A percentile compares a stretch with the other conserved stretches of the same genome.
Conservation (phyloP, 2,329 filamentous ascomycete species). For the Colletotrichum acutatum region DNA sequence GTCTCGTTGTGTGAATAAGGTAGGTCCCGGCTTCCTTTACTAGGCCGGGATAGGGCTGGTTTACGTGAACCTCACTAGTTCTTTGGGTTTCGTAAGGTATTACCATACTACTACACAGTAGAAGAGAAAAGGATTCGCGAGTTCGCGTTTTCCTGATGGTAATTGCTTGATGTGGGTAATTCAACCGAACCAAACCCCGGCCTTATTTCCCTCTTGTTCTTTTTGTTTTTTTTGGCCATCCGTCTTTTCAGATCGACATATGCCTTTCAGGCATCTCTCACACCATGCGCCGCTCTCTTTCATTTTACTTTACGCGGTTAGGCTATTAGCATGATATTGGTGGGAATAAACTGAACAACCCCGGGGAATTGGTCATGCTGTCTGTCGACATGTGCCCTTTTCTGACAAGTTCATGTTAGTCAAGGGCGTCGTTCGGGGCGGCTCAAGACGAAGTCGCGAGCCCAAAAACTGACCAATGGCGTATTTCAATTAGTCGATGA, state of each 20-base stretch:
- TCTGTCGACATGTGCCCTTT: background rate
- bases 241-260: background rate
- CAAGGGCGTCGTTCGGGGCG: background rate
- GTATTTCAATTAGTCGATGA: slow-evolving; percentile 30
- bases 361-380: background rate
- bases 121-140: background rate
- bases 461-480: slow-evolving; percentile 10
- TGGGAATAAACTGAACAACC: background rate
- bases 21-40: slow-evolving; percentile 16
- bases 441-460: background rate
- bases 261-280: background rate
- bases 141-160: background rate
- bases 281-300: background rate
- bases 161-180: background rate
- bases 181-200: background rate
- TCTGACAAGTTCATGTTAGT: slow-evolving; percentile 1
- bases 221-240: background rate
- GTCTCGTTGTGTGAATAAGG: slow-evolving; percentile 3
- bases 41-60: slow-evolving; percentile 1
- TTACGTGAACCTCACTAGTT: background rate
- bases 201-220: background rate
- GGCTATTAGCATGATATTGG: background rate
- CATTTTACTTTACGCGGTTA: background rate
- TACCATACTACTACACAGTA: background rate
- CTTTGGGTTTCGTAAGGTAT: background rate